phyloP scores from a whole-genome alignment of 768 basidiomycete species.

The Candolleomyces aberdarensis region DNA sequence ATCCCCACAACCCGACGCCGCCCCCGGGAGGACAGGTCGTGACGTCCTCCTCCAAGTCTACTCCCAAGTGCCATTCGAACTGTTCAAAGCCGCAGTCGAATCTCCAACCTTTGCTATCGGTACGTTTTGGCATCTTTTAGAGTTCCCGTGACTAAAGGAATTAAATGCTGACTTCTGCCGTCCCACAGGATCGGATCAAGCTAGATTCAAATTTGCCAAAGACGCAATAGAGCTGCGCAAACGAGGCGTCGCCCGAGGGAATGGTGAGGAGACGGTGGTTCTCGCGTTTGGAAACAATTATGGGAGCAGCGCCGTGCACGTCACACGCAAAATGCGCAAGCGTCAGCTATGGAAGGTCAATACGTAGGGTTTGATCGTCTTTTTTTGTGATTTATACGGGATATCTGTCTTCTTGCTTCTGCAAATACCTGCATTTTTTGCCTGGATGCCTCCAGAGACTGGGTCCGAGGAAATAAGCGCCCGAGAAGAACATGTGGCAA shows the following conservation, averaged over 20 bases:
- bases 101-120: constrained; percentile 79
- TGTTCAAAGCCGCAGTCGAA: constrained; percentile 82
- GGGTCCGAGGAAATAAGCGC: constrained; percentile 12
- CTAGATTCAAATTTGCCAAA: constrained; percentile 89
- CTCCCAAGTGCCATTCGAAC: constrained; percentile 79
- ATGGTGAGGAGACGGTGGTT: constrained; percentile 83
- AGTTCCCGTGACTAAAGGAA: neutral
- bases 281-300: constrained; percentile 77
- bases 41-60: constrained; percentile 74
- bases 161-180: neutral
- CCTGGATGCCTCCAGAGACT: neutral
- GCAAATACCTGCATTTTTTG: neutral
- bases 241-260: constrained; percentile 66
- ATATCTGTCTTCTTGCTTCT: neutral
- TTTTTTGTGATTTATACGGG: constrained; percentile 11
- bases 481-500: constrained; percentile 21
- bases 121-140: constrained; percentile 24
- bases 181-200: constrained; percentile 72
- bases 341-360: constrained; percentile 81
- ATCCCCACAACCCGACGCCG: constrained; percentile 26
- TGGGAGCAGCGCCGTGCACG: constrained; percentile 75
- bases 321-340: constrained; percentile 84
- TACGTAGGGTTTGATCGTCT: constrained; percentile 46
- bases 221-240: constrained; percentile 84
- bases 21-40: constrained; percentile 39